Base-by-base conservation (phyloP, 1,284 basidiomycete species). In the Trichosporon sp. region DNA sequence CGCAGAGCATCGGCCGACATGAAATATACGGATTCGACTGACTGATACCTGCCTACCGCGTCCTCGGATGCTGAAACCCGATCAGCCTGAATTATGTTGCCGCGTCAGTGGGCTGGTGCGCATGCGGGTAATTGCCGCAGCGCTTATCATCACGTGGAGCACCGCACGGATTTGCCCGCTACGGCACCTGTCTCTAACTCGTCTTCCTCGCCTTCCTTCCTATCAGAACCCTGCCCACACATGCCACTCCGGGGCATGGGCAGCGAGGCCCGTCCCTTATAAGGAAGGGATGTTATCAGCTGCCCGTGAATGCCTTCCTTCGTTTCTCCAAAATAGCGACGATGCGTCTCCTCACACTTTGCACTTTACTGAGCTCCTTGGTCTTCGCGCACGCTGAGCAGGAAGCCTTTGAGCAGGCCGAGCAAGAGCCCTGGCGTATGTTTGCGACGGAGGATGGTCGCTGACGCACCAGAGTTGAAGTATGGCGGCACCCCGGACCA, bases 401-500 rank as follows among this genome's bases (percentile, higher is more conserved):
- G 49, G 25, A 54, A 16, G 31, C 49, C 7, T 54, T 54, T 8
- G 63, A 60, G 54, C 31, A 58, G 21, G 65, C 31, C 14, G 63
- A 60, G 54, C 31, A 58, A 16, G 65, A 67, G 54, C 60, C 60
- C 4, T 67, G 65, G 65, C 65, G 65, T 67, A 58, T 40, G 65
- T 60, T 3, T 2, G 7, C 19, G 10, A 16, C 1, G 5, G 3
- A 19, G 2, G 4, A 7, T 10, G 11, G 3, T 3, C 13, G 25
- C 52, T 27, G 34, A 34, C 4, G 10, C 29, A 29, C 61, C 63
- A 69, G 68, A 67, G 49, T 60, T 46, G 14, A 69, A 74, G 40
- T 79, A 74, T 60, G 75, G 74, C 56, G 69, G 69, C 19, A 73
- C 71, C 0, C 73, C 74, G 13, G 76, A 78, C 67, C 70, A 76